Conservation (phyloP, 108 stramenopile genomes). For the Skeletonema marinoi region DNA sequence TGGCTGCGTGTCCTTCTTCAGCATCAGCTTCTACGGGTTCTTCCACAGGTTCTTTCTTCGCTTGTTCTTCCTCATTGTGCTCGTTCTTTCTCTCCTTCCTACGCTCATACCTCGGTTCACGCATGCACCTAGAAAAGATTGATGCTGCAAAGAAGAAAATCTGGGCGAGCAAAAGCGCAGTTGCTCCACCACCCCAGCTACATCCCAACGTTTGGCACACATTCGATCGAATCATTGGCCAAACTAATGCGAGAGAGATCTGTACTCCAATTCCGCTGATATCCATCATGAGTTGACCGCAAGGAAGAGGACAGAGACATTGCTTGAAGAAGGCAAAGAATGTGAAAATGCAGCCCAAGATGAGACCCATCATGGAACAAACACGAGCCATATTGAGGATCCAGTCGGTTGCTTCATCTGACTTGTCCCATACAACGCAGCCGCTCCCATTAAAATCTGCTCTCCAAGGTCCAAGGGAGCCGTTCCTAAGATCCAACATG, state of each 20-base stretch:
- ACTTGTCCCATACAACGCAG: background rate
- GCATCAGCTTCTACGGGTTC: too few relatives aligned
- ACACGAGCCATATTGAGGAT: background rate
- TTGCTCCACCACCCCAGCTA: constrained; percentile 1
- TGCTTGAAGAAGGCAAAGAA: constrained; percentile 39
- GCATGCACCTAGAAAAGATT: constrained; percentile 39
- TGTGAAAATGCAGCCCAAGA: constrained; percentile 27
- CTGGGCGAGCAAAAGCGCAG: constrained; percentile 17
- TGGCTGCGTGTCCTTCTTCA: too few relatives aligned
- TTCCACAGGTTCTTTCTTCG: too few relatives aligned
- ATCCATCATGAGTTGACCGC: constrained; percentile 21
- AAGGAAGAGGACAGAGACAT: constrained; percentile 35
- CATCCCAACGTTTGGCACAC: constrained; percentile 13
- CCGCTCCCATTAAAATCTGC: background rate
- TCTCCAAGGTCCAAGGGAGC: background rate
- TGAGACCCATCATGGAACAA: constrained; percentile 7
- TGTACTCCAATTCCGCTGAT: constrained; percentile 10
- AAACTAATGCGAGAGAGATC: constrained; percentile 23
- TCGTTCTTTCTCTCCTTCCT: background rate
- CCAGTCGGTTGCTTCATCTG: background rate
- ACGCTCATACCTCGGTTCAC: constrained; percentile 19
- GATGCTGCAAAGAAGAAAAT: constrained; percentile 16
- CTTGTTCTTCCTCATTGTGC: background rate
- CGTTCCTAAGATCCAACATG: background rate
- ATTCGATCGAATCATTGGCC: background rate